Percentiles rank a stretch among this genome's conserved stretches.
phyloP scores from a whole-genome alignment of 495 filamentous ascomycete species.

The Jackrogersella minutella region DNA sequence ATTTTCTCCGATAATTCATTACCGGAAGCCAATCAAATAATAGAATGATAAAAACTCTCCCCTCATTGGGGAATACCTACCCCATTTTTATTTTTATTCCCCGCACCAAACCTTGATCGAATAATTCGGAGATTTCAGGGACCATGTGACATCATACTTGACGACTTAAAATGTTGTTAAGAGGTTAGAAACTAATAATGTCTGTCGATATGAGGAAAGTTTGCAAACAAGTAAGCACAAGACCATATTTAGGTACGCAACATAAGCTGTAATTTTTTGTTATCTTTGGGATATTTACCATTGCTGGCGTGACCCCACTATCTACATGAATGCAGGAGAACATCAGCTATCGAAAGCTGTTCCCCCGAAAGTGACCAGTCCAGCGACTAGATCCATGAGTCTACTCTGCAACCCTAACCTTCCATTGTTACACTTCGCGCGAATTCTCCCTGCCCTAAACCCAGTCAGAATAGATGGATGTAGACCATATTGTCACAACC shows the following conservation, averaged over 20 bases:
- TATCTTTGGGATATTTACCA: conserved; percentile 11
- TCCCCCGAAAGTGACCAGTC: not conserved
- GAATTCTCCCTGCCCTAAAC: not conserved
- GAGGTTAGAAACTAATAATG: not conserved
- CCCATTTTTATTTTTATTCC: conserved; percentile 11
- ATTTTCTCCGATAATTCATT: conserved; percentile 1
- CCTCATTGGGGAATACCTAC: conserved; percentile 23
- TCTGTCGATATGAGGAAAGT: too few species aligned
- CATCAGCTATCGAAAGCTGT: conserved; percentile 4
- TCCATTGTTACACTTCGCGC: not conserved
- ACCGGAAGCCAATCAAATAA: conserved; percentile 2
- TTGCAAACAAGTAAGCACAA: too few species aligned
- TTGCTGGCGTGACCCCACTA: conserved; percentile 25
- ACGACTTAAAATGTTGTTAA: not conserved
- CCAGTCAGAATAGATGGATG: conserved; percentile 1
- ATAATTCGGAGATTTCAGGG: conserved; percentile 17
- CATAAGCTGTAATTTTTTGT: too few species aligned
- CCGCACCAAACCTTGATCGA: conserved; percentile 11
- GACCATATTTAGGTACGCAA: too few species aligned
- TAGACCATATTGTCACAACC: not conserved
- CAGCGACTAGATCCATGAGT: not conserved
- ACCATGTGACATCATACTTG: conserved; percentile 32
- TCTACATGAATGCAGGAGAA: conserved; percentile 11
- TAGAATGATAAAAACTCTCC: not conserved
- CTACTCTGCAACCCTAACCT: not conserved